Evolutionary conservation across 345 rosid genomes (phyloP).

Genomic region (Arabidopsis arenosa): DNA sequence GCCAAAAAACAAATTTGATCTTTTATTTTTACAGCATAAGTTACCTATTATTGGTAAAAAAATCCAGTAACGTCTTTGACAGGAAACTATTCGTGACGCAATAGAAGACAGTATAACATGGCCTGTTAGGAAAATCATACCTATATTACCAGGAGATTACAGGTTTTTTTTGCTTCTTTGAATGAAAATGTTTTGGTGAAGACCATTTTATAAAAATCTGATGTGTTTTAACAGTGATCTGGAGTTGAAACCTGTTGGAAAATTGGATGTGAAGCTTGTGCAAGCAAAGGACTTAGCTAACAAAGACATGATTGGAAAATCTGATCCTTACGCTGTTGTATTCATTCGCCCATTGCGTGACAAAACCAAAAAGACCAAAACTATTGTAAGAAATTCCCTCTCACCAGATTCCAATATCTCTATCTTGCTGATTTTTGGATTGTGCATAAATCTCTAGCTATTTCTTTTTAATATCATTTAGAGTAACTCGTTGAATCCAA

Average conservation of each 20-base stretch:
- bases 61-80: conserved; percentile 10
- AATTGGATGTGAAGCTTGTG: conserved; percentile 86
- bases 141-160: conserved; percentile 91
- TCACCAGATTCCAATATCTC: neutral
- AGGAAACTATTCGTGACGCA: conserved; percentile 87
- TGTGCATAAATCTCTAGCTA: neutral
- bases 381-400: conserved; percentile 57
- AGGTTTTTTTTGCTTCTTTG: conserved; percentile 52
- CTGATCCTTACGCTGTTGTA: conserved; percentile 83
- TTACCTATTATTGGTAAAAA: neutral
- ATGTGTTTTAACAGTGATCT: conserved; percentile 57
- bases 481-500: conserved; percentile 82
- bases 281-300: conserved; percentile 85
- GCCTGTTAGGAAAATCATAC: conserved; percentile 85
- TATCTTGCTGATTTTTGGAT: conserved; percentile 25
- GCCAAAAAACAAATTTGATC: conserved; percentile 22
- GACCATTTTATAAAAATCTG: neutral
- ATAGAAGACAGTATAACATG: conserved; percentile 90
- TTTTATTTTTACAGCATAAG: neutral
- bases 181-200: neutral
- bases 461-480: conserved; percentile 36
- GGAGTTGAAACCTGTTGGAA: conserved; percentile 88
- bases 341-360: conserved; percentile 79
- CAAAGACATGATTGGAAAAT: conserved; percentile 89
- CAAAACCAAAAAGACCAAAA: conserved; percentile 76